phyloP scores from a whole-genome alignment of 306 rosid genomes.

The Casuarina glauca region DNA sequence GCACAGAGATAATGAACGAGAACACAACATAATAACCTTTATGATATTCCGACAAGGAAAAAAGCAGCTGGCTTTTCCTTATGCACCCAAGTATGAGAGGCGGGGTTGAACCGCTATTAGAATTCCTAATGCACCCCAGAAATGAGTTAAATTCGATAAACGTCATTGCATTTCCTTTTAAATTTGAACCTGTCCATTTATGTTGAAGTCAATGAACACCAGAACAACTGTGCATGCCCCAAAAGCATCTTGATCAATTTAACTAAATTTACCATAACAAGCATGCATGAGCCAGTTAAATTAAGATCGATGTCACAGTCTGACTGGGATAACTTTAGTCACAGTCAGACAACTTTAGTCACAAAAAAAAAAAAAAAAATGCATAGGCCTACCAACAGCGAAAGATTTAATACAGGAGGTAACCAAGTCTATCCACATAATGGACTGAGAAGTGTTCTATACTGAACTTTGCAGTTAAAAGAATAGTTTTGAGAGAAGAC shows the following conservation, averaged over 20 bases:
- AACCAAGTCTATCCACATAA: background rate
- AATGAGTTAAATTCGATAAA: background rate
- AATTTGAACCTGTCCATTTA: background rate
- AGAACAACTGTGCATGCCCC: background rate
- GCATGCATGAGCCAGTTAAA: background rate
- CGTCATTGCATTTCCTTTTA: background rate
- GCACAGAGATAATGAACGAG: background rate
- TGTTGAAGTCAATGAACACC: background rate
- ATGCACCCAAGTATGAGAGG: background rate
- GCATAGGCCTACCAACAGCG: background rate
- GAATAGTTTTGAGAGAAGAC: background rate
- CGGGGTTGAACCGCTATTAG: background rate
- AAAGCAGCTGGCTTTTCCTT: background rate
- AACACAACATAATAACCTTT: background rate
- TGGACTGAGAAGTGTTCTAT: background rate
- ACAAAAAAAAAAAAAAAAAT: background rate
- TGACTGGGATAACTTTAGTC: background rate
- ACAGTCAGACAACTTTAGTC: background rate
- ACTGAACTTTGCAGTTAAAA: background rate
- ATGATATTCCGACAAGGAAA: background rate
- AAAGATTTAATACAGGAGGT: background rate
- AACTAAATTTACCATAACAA: background rate
- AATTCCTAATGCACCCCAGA: background rate
- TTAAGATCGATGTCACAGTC: background rate
- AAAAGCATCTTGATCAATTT: background rate